Evolutionary conservation across 1,284 basidiomycete genomes (phyloP).

Genomic region (Coniophora puteana): DNA sequence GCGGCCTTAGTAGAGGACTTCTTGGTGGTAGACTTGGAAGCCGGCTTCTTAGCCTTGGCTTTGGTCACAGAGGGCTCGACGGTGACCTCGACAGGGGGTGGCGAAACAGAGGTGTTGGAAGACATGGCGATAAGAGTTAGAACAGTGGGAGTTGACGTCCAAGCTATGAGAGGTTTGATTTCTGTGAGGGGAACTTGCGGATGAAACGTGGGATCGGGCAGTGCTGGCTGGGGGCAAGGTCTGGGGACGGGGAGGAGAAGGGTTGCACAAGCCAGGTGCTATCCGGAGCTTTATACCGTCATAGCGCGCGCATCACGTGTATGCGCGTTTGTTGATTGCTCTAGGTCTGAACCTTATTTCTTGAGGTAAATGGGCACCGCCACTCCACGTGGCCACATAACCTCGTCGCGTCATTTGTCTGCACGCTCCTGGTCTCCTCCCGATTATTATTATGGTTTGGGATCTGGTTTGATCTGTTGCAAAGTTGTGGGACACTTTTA

Average conservation of each 20-base stretch:
- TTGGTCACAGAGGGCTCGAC: conserved; percentile 12
- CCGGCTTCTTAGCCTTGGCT: conserved; percentile 29
- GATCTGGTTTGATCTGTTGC: too few species aligned
- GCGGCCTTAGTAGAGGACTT: conserved; percentile 24
- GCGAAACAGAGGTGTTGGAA: conserved; percentile 15
- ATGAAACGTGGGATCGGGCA: neutral
- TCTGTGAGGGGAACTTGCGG: neutral
- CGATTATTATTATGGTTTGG: too few species aligned
- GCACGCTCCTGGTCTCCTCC: neutral
- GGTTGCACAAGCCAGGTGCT: neutral
- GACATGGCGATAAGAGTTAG: conserved; percentile 12
- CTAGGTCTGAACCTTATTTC: conserved; percentile 27
- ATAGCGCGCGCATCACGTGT: conserved; percentile 34
- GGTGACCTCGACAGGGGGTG: conserved; percentile 9
- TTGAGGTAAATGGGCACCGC: conserved; percentile 10
- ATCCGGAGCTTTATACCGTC: conserved; percentile 23
- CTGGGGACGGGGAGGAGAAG: conserved; percentile 1
- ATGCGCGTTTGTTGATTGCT: conserved; percentile 29
- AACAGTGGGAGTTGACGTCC: neutral
- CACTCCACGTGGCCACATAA: conserved; percentile 1
- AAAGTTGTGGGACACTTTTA: too few species aligned
- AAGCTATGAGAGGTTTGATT: neutral
- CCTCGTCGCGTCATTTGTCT: neutral
- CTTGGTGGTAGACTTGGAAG: conserved; percentile 35
- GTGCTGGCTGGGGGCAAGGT: neutral